Evolutionary conservation across 345 rosid genomes (phyloP).

Genomic region (Mallotus nudiflorus): DNA sequence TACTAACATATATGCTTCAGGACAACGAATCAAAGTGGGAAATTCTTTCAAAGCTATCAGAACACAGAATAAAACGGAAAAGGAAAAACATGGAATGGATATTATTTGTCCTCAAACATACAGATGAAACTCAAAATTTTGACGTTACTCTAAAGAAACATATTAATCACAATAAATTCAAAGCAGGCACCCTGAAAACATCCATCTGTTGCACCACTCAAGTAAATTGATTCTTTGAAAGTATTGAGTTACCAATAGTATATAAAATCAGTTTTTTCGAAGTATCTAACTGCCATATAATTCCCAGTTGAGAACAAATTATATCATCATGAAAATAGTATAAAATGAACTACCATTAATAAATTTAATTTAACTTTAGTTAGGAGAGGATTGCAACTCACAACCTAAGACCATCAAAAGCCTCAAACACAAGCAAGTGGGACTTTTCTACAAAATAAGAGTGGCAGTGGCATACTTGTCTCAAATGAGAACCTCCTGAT

Average conservation of each 20-base stretch:
- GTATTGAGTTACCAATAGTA: no score
- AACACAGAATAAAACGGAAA: neutral
- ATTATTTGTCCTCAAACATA: neutral
- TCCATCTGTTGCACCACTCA: neutral
- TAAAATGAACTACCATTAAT: no score
- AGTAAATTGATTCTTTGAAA: no score
- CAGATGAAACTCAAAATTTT: neutral
- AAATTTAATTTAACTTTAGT: neutral
- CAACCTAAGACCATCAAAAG: neutral
- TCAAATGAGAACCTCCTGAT: slow-evolving; percentile 70
- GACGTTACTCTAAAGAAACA: neutral
- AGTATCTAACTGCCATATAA: neutral
- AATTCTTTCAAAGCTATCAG: neutral
- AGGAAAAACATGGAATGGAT: neutral
- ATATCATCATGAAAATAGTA: neutral
- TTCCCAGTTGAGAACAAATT: neutral
- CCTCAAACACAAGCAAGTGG: neutral
- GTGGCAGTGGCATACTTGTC: slow-evolving; percentile 61
- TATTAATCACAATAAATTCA: neutral
- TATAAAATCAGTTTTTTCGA: no score
- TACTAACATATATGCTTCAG: neutral
- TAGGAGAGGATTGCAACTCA: no score
- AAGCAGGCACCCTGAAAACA: neutral
- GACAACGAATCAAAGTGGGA: neutral
- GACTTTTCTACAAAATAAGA: neutral